Base-by-base conservation (phyloP, 2,329 filamentous ascomycete species). In the Aspergillus transmontanensis region DNA sequence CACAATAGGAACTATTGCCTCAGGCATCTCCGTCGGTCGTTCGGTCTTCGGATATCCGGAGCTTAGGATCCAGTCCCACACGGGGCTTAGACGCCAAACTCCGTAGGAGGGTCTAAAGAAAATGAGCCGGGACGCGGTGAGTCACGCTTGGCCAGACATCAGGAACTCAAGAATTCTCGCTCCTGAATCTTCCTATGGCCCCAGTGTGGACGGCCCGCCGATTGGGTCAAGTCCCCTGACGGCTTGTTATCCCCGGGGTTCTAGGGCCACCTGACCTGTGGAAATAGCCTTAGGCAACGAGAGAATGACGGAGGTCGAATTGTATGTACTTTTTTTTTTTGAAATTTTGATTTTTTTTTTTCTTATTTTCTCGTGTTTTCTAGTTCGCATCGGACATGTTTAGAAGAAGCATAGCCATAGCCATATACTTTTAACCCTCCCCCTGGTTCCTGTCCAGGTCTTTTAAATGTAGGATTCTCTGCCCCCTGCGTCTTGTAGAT, bases 141-240 rank as follows among this genome's bases (percentile, higher is more conserved):
- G 59, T 60, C 59, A 60, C 48, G 51, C 7, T 56, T 34, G 28
- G 21, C 57, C 41, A 36, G 39, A 53, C 34, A 54, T 45, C 59
- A 61, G 57, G 60, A 58, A 61, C 23, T 28, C 57, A 63, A 61
- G 50, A 57, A 51, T 58, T 60, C 61, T 54, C 46, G 63, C 59
- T 67, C 65, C 59, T 67, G 60, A 60, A 61, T 59, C 59, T 67
- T 59, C 64, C 65, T 67, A 54, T 45, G 56, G 63, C 61, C 58
- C 65, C 65, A 64, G 61, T 51, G 19, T 43, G 48, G 21, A n/a
- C 30, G 7, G 28, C 48, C 53, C 57, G 54, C 66, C 66, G 66
- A 68, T 68, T 68, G 66, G 66, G 16, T 34, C n/a, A 19, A 36
- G 30, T 55, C n/a, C 51, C 51, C 34, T 55, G 34, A 36, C 36